Evolutionary conservation across 345 rosid species (phyloP).

Genomic region (Eucalyptus regnans): DNA sequence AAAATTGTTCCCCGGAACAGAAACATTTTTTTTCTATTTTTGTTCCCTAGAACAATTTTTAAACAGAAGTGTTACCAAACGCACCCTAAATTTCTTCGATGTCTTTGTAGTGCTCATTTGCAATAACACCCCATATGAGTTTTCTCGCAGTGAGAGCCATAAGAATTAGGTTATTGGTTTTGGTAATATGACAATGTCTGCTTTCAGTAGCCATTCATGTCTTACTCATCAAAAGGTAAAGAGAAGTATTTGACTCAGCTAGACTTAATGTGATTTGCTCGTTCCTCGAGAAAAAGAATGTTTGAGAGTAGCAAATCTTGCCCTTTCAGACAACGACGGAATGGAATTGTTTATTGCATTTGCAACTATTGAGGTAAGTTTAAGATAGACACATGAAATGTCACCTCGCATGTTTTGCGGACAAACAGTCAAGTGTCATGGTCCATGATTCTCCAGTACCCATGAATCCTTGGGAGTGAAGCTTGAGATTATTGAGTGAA

Average conservation of each 20-base stretch:
- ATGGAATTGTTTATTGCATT: not conserved
- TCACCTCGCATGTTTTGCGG: not conserved
- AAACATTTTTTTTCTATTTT: no score
- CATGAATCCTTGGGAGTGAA: no score
- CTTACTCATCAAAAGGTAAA: slow-evolving; percentile 2
- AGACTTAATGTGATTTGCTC: not conserved
- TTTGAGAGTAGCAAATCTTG: not conserved
- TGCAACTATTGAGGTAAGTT: not conserved
- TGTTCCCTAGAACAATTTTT: no score
- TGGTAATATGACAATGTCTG: not conserved
- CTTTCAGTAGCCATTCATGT: not conserved
- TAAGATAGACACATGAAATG: not conserved
- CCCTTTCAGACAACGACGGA: not conserved
- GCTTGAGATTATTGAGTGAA: no score
- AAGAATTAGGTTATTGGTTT: not conserved
- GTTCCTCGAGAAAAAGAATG: not conserved
- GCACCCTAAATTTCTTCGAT: not conserved
- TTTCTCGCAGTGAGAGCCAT: not conserved
- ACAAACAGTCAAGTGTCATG: not conserved
- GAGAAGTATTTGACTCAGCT: slow-evolving; percentile 71
- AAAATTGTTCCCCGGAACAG: no score
- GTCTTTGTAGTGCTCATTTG: not conserved
- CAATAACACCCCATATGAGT: not conserved
- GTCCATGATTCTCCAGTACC: accelerated
- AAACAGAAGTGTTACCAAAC: no score